Evolutionary conservation across 2,329 filamentous ascomycete genomes (phyloP).

Genomic region (Alternaria alternata): DNA sequence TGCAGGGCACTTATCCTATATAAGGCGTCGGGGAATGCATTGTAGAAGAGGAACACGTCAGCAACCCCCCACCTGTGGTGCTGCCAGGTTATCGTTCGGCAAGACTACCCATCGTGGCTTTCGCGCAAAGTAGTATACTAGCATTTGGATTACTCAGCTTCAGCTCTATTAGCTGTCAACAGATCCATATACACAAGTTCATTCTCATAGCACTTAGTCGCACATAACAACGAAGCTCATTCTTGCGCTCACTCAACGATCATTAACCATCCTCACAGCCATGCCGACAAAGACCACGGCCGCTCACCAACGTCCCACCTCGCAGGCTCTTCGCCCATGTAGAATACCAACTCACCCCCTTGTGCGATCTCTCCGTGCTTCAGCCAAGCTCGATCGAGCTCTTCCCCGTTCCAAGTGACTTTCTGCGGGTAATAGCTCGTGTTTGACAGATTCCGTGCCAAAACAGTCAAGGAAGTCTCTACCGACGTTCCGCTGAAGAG

Average conservation of each 20-base stretch:
- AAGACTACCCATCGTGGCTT: too few species aligned
- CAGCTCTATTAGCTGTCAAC: too few species aligned
- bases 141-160: too few species aligned
- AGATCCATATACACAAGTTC: accelerated
- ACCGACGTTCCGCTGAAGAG: conserved; percentile 13
- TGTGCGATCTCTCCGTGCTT: conserved; percentile 10
- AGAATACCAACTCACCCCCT: conserved; percentile 13
- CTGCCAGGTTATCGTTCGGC: too few species aligned
- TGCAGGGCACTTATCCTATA: too few species aligned
- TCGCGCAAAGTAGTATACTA: too few species aligned
- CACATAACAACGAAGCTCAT: too few species aligned
- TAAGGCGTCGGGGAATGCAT: too few species aligned
- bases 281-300: conserved; percentile 12
- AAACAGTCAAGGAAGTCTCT: conserved; percentile 7
- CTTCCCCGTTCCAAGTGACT: conserved; percentile 7
- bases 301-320: conserved; percentile 12
- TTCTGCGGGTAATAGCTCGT: conserved; percentile 13
- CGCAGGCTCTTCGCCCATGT: conserved; percentile 9
- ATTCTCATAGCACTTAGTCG: too few species aligned
- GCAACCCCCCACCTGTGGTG: too few species aligned
- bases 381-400: conserved; percentile 10
- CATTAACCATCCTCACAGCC: not conserved
- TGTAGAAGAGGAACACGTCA: too few species aligned
- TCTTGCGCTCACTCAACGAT: too few species aligned
- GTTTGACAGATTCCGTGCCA: conserved; percentile 8